Evolutionary conservation across 345 rosid genomes (phyloP), one percentile per base, ranked within the genome.

Genomic region (Alliaria petiolata): DNA sequence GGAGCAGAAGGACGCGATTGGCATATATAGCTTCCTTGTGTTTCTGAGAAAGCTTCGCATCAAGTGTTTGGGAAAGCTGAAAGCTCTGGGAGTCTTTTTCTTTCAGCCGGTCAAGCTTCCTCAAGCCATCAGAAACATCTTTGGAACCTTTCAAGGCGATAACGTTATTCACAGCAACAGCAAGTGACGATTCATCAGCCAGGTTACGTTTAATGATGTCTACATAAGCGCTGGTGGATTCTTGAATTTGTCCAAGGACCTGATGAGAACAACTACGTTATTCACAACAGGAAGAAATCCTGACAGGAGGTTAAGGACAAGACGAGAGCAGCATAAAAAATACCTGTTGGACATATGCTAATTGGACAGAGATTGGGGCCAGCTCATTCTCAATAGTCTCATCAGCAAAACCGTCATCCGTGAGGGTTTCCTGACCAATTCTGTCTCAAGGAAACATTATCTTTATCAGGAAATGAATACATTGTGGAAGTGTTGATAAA

Each of bases 271-370:
- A 53, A 36, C 6, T 26, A 5, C 3, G 62, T 86, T 51, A 82
- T 46, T 38, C 43, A 55, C 64, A 14, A 77, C 43, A 33, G 19
- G 15, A 46, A 63, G 14, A 45, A 15, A 25, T 20, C 0, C 12
- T 38, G 12, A 64, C 56, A 39, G 8, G 38, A 38, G 2, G 16
- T 28, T 14, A 40, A 44, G 34, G 42, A 16, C 38, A 39, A 72
- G 55, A 14, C 25, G 25, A 6, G 34, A 80, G 30, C 17, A 44
- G 33, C 45, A 53, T 35, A 46, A 53, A 22, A 67, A 34, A 8
- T 79, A 93, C 99, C 95, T 88, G 97, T 73, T 85, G 89, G 60
- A 88, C 93, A 78, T 89, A 89, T 65, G 95, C 96, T 81, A 95
- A 69, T 46, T 95, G 99, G 49, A 89, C 99, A 62, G 84, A 43